Base-by-base conservation (phyloP, 495 filamentous ascomycete genomes). In the Geoglossum glabrum region DNA sequence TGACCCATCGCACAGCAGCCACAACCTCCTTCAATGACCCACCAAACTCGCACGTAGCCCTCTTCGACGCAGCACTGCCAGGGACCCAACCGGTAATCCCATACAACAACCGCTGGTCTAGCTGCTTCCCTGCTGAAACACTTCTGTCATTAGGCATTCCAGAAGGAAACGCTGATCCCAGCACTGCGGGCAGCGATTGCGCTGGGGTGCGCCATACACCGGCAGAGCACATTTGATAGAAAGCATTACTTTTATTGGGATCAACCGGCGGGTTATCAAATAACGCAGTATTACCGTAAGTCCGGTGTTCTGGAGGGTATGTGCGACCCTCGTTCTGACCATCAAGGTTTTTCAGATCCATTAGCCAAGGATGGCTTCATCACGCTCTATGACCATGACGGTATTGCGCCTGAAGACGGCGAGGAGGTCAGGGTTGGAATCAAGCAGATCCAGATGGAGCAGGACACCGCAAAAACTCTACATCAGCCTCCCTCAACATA, bases 201-300 rank as follows among this genome's bases (percentile, higher is more conserved):
- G 1, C 73, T 99, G 33, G 77, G 80, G 49, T 97, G 92, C 69
- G 67, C 80, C 0, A 78, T 96, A 52, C 80, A 89, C 65, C 74
- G 68, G 1, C 74, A 76, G 50, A 93, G 87, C 64, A 76, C 76
- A 33, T 99, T 93, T 68, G 92, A 99, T 69, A 77, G 92, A 54
- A 99, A 99, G 67, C 92, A 99, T 65, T 99, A 99, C 67, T 96
- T 96, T 70, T 93, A 96, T 70, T 90, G 89, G 76, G 92, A 99
- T 68, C 92, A 99, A 66, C 92, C 93, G 7, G 74, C 83, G 0
- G 92, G 92, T 0, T 99, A 97, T 69, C 92, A 99, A 68, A 92
- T 99, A 57, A 99, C 92, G 7, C 93, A 99, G 64, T 97, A 89
- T 70, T 95, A 84, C 64, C 76, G 76, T 79, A 79, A 63, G 65